Evolutionary conservation across 1,284 basidiomycete species (phyloP), one percentile per base, ranked within the genome.

Genomic region (Dichomitus squalens): DNA sequence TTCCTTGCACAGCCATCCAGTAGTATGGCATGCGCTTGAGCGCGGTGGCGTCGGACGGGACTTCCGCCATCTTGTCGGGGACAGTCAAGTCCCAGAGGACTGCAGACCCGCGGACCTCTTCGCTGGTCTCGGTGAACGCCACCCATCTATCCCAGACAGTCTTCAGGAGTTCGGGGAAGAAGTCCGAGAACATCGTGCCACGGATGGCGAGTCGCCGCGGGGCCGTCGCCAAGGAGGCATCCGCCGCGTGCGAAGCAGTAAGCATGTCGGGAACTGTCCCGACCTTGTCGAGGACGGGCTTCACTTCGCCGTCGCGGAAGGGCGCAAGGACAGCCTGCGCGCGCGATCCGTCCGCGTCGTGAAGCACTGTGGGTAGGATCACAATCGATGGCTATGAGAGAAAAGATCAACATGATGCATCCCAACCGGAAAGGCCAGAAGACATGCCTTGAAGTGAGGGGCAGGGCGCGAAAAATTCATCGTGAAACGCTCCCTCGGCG

Each of bases 281-380:
- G 25, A 60, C 40, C 25, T 65, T 60, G 21, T 61, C 59, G 27
- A 66, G 41, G 1, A 64, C 57, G 29, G 66, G 66, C 38, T 63
- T 61, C 4, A 57, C 21, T 1, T 55, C n/a, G 25, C 56, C 59
- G 4, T 44, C 44, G 34, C 53, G 58, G 62, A 69, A 65, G 34
- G 65, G 66, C 40, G 62, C 62, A 7, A 73, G 61, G 36, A 74
- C 58, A 2, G 57, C 46, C 29, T 68, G 65, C 21, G 73, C 73
- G 7, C 67, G 68, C 4, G 52, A 38, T 21, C 64, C 64, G n/a
- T 70, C 70, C 0, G 64, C 57, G 36, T 69, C 64, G 55, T 67
- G 68, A 0, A 60, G 53, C 6, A 71, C 64, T 38, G 63, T 67
- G 2, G 73, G 61, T 2, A 68, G 47, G 31, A 68, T 27, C 7